Base-by-base conservation (phyloP, 2,329 filamentous ascomycete species). In the Aspergillus carbonarius region DNA sequence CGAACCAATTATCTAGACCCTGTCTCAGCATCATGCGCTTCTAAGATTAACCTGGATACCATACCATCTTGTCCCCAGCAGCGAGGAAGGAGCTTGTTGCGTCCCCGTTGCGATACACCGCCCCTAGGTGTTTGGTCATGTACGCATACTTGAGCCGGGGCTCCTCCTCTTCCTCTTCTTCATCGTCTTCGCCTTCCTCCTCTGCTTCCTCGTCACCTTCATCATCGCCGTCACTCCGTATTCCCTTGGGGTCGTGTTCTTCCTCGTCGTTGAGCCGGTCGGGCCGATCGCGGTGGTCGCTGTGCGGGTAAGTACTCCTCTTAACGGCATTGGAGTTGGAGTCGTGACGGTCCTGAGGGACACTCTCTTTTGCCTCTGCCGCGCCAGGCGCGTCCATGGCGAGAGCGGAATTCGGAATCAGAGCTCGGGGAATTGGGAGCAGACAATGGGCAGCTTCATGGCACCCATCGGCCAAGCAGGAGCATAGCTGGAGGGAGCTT, bases 11-110 rank as follows among this genome's bases (percentile, higher is more conserved):
- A 97, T 89, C 90, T 93, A 76, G 50, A 64, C 59, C 64, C 69
- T 60, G 60, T 65, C 67, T 76, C 66, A 79, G 76, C 57, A 66
- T 64, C n/a, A 74, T 34, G 55, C 55, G 37, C 37, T 25, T 32
- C 23, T 30, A 54, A 17, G 39, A 51, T 51, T 51, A 15, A 15
- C 52, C 47, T 52, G 34, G 35, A 40, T 57, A 49, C 57, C 81
- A 68, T 82, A 93, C 91, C 93, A 98, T 96, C 80, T 98, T 98
- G 81, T 99, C 93, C 54, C 93, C 93, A 40, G 90, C 90, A 51
- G 96, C 91, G 51, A 96, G 79, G 73, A 96, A 96, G 8, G 91
- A 82, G 75, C 93, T 97, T 25, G 93, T 97, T 66, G 92, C 91
- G 83, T 99, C 95, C 67, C 92, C 93, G 78, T 96, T 96, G 59